Conservation (phyloP, 371 early-diverging fungal species). For the Lichtheimia ornata region DNA sequence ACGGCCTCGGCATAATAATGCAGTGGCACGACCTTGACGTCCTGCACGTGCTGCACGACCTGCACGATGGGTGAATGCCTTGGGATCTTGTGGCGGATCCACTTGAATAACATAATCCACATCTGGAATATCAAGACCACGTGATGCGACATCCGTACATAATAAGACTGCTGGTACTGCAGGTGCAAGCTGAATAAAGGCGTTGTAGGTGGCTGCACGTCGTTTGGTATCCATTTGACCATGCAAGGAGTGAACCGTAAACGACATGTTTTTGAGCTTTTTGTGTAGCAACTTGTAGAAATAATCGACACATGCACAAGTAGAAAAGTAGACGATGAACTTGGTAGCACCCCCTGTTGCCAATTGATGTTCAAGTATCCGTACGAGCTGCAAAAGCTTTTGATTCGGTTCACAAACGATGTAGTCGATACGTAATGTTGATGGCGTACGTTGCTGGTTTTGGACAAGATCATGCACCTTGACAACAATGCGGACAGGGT, state of each 20-base stretch:
- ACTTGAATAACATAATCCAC: constrained; percentile 96
- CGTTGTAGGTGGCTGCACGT: constrained; percentile 66
- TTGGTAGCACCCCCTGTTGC: constrained; percentile 63
- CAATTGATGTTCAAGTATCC: constrained; percentile 44
- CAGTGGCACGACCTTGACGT: constrained; percentile 83
- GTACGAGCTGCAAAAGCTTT: constrained; percentile 78
- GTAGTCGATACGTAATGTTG: constrained; percentile 75
- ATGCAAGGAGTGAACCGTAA: constrained; percentile 81
- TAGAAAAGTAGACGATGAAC: constrained; percentile 92
- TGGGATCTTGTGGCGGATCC: constrained; percentile 96
- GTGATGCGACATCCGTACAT: constrained; percentile 97
- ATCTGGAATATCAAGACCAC: constrained; percentile 98
- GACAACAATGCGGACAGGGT: constrained; percentile 87
- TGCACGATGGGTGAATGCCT: constrained; percentile 96
- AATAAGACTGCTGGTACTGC: constrained; percentile 77
- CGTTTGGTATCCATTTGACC: constrained; percentile 93
- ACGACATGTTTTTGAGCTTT: constrained; percentile 41
- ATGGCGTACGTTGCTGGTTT: constrained; percentile 69
- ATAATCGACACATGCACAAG: constrained; percentile 95
- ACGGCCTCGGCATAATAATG: constrained; percentile 75
- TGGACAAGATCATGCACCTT: constrained; percentile 73
- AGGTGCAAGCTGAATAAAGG: constrained; percentile 60
- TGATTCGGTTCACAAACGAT: constrained; percentile 75
- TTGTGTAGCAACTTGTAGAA: constrained; percentile 70
- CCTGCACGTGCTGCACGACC: constrained; percentile 97